A percentile compares a stretch with the other conserved stretches of the same genome.
phyloP scores from a whole-genome alignment of 2,329 filamentous ascomycete genomes.

The Macrophomina phaseolina region DNA sequence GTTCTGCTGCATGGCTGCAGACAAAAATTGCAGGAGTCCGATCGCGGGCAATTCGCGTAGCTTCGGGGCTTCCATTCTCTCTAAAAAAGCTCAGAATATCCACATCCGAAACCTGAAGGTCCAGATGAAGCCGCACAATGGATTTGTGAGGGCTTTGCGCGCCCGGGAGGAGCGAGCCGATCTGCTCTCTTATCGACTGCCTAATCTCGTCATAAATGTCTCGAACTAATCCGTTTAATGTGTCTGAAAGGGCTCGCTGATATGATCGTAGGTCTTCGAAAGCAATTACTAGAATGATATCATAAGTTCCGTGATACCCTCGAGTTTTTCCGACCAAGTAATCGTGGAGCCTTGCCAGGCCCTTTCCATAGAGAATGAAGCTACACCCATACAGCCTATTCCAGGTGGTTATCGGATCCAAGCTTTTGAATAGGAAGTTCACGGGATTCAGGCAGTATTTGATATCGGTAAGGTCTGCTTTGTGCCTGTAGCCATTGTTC shows the following conservation, averaged over 20 bases:
- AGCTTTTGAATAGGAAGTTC: not conserved
- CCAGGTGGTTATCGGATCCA: not conserved
- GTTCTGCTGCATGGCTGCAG: not conserved
- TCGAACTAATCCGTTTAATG: not conserved
- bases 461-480: not conserved
- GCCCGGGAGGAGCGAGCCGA: not conserved
- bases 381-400: not conserved
- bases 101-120: not conserved
- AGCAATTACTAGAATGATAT: constrained; percentile 1
- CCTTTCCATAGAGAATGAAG: not conserved
- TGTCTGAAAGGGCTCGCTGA: not conserved
- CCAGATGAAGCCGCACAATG: not conserved
- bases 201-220: not conserved
- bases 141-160: not conserved
- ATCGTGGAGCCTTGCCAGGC: not conserved
- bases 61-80: not conserved
- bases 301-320: not conserved
- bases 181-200: not conserved
- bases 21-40: not conserved
- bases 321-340: not conserved
- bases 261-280: not conserved
- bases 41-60: not conserved
- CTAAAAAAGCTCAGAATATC: not conserved
- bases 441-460: not conserved
- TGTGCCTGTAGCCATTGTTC: not conserved